Base-by-base conservation (phyloP, 2,329 filamentous ascomycete genomes). In the Sordariomycetes sp. region DNA sequence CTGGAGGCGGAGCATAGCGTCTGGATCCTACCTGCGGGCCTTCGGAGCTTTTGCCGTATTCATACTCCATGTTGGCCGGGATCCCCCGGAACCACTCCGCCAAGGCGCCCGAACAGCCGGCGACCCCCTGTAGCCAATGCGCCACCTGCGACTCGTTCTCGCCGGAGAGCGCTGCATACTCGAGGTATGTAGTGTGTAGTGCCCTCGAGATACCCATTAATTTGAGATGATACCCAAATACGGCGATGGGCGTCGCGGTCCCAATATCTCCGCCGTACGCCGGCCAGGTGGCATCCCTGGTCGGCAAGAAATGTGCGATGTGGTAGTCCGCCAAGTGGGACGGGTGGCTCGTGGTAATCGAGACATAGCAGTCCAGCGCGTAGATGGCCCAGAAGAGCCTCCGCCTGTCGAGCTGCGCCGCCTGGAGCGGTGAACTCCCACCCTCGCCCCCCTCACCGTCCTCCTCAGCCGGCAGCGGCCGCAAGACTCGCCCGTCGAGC, bases 361-460 rank as follows among this genome's bases (percentile, higher is more conserved):
- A 54, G 37, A 60, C 57, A 51, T 54, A 60, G 16, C 48, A 57
- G 52, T 60, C 59, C 4, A 60, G 37, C 12, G 57, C 48, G 24
- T 60, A 60, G 14, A 60, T 60, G 28, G 40, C 37, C 59, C 59
- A 60, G 48, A 60, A 60, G 16, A 60, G 57, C 25, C 59, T 53
- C 20, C 35, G 46, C 8, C 40, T 43, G 10, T 51, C 37, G 20
- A 24, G 18, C 11, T 32, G 35, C 22, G 43, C 40, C n/a, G 53
- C 22, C 16, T 53, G 28, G 18, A 34, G 24, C n/a, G 46, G 4
- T 34, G 8, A 32, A 40, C 25, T 5, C 7, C 35, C 35, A 7
- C 35, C 35, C 35, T 7, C 7, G 35, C 35, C 35, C 35, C 35
- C 35, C 35, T 37, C 35, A 37, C 35, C 14, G 35, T 52, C 18